Evolutionary conservation across 140 eudicot genomes (phyloP), one percentile per base, ranked within the genome.

Genomic region (Stevia rebaudiana): DNA sequence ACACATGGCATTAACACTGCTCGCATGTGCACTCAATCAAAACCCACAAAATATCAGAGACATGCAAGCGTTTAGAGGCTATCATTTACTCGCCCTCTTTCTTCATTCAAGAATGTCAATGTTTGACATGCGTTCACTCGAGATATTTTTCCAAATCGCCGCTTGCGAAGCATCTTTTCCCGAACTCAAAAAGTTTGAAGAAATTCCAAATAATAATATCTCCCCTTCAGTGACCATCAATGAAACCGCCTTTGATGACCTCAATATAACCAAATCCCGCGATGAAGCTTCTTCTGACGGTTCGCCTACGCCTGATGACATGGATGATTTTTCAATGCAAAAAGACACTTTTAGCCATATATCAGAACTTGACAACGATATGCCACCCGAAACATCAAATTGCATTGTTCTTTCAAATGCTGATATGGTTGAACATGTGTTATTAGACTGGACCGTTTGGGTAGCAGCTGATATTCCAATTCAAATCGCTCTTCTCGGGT

Each of bases 361-460:
- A 36, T 94, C 96, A 6, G 99, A 88, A 78, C 84, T 87, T 16
- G 98, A 76, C 42, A 60, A 72, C 15, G 89, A 82, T 47, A 75
- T 85, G 36, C 83, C 84, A 3, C 70, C 86, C 3, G 99, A 94
- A 77, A 81, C 95, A 70, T 83, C 99, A 52, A 94, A 89, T 61
- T 88, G 99, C 82, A 80, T 94, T 52, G 99, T 94, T 50, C 84
- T 94, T 60, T 94, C 99, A 37, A 94, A 94, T 72, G 86, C 99
- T 5, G 99, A 94, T 67, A 94, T 94, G 99, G 97, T 94, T 48
- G 98, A 91, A 53, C 96, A 91, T 54, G 95, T 91, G 24, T 78
- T 91, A 70, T 69, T 91, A 76, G 98, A 94, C 76, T 94, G 99
- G 99, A 94, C 99, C 6, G 81, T 94, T 9, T 94, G 99, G 99